Evolutionary conservation across 1,284 basidiomycete genomes (phyloP), one percentile per base, ranked within the genome.

Genomic region (Cystobasidium sp.): DNA sequence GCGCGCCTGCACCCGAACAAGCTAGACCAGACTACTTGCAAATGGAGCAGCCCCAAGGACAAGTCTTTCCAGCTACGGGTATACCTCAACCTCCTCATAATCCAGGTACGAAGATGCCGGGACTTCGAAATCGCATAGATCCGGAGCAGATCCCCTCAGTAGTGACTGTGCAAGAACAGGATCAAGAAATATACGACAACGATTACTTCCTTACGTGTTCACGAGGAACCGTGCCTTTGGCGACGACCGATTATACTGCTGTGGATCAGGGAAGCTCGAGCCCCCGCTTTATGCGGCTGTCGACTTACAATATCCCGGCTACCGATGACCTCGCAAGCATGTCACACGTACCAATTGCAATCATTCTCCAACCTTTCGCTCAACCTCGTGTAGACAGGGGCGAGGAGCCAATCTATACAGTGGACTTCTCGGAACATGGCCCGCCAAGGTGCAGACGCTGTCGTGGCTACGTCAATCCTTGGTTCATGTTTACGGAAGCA

Each of bases 241-340:
- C 91, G 22, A 94, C 91, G 8, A 92, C 94, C 0, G 91, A 97
- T 80, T 97, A 89, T 80, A 85, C 90, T 62, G 90, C 93, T 18
- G 87, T 98, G 75, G 97, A 99, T 84, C 94, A 99, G 86, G 94
- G 94, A 91, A 91, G 90, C 82, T 89, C 88, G 49, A 87, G 88
- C 5, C 90, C 90, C 10, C 86, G 88, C 56, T 89, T 87, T 80
- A 82, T 91, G 46, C 86, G 90, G 2, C 80, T 88, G 55, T 88
- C 90, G 6, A 88, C 90, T 4, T 89, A 89, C 81, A 87, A 86
- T 79, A 81, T 99, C 53, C 97, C 97, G 1, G 86, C 87, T 73
- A 90, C 91, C 1, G 89, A 90, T 16, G 88, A 91, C 68, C 87
- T 99, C 3, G 89, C 93, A 1, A 86, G 87, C 6, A 90, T 94